These are phyloP conservation scores for Scedosporium aurantiacum DNA, from an alignment of 2,329 filamentous ascomycete genomes.

Conservation along the genomic window DNA sequence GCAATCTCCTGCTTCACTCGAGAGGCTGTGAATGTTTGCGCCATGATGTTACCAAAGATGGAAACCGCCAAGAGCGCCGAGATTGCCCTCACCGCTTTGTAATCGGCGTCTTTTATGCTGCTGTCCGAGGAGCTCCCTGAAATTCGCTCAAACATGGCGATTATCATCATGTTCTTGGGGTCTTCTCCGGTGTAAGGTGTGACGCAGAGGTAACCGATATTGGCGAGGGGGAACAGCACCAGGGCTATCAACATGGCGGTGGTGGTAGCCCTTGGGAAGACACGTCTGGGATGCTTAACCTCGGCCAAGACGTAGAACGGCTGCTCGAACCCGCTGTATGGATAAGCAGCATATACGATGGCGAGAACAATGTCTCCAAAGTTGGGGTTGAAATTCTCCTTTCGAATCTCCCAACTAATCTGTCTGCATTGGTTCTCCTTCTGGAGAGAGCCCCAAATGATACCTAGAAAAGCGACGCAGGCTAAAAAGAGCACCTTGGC, in stretches of 20 bases:
- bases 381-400: constrained; percentile 15
- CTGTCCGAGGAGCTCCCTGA: constrained; percentile 15
- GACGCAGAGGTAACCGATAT: constrained; percentile 26
- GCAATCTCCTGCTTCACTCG: constrained; percentile 52
- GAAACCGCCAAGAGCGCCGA: constrained; percentile 42
- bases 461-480: constrained; percentile 32
- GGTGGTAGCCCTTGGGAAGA: constrained; percentile 17
- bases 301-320: constrained; percentile 25
- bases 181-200: constrained; percentile 10
- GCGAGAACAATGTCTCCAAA: constrained; percentile 28
- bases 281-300: constrained; percentile 19
- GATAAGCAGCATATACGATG: constrained; percentile 26
- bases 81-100: constrained; percentile 18
- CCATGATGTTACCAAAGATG: constrained; percentile 43
- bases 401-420: constrained; percentile 8
- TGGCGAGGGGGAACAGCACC: constrained; percentile 26
- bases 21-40: constrained; percentile 44
- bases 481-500: constrained; percentile 26
- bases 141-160: constrained; percentile 12
- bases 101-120: background rate
- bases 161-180: constrained; percentile 7
- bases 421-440: constrained; percentile 15
- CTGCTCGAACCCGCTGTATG: constrained; percentile 21
- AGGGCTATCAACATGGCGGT: constrained; percentile 20
- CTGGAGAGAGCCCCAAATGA: constrained; percentile 20